Base-by-base conservation (phyloP, 331 rosid genomes). In the Dryas integrifolia region DNA sequence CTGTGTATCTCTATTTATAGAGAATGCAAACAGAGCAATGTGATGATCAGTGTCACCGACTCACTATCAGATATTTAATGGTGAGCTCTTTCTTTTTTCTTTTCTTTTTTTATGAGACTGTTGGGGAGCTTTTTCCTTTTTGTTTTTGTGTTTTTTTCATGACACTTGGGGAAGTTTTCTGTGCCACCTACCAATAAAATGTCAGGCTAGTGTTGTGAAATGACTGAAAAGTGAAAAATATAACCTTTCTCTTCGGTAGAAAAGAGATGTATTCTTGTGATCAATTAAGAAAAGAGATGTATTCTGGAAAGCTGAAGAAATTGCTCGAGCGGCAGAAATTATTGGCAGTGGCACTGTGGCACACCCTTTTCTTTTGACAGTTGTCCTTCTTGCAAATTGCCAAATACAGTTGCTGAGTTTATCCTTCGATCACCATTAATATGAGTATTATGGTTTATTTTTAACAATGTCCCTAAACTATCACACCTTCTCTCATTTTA, bases 1-100 rank as follows among this genome's bases (percentile, higher is more conserved):
- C 11, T 45, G 46, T 64, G 74, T 47, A 24, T 55, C 3, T 63
- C 59, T 58, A 79, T 84, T 74, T 91, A 73, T 84, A 74, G 15
- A 21, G 24, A 7, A 40, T 15, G 9, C 9, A 46, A 9, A 41
- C 9, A 45, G 55, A 21, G 30, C 47, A 58, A 30, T 9, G 51
- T n/a, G 38, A 64, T 40, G 48, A 53, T 16, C 45, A 7, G 43
- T 63, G 10, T 10, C 21, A 63, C 53, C 67, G 77, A 46, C 72
- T 59, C 53, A 66, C 41, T 39, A 3, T 26, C 68, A 21, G 24
- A 21, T 21, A 21, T 21, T 21, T 21, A 21, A 21, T 21, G 24
- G 24, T 21, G 24, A 21, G 24, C 47, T 5, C 8, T 18, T 51
- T 4, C 15, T 51, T 14, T 5, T 39, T 4, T 30, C 62, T 9